Evolutionary conservation across 192 early-diverging fungal species (phyloP).

Genomic region (Backusella circina): DNA sequence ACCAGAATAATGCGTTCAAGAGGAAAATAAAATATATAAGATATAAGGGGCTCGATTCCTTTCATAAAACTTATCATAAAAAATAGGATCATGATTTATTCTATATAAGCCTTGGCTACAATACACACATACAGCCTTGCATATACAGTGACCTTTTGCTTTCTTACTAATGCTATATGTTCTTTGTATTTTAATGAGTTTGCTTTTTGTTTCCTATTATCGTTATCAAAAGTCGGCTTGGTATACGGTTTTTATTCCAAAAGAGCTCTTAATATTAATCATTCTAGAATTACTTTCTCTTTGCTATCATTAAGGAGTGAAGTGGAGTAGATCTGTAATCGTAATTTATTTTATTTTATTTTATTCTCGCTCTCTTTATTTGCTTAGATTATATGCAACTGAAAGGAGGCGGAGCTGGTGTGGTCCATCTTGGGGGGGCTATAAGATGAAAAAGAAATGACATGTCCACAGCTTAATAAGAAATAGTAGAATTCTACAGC

Average conservation of each 20-base stretch:
- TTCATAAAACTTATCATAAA: neutral
- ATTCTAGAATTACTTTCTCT: neutral
- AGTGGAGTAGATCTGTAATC: neutral
- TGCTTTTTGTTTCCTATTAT: neutral
- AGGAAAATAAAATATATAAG: neutral
- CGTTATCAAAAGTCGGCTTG: neutral
- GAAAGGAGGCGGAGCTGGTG: neutral
- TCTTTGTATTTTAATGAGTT: neutral
- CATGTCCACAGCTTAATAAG: neutral
- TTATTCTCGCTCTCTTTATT: neutral
- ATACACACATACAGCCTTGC: neutral
- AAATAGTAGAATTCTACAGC: neutral
- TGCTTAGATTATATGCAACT: neutral
- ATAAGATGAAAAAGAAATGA: neutral
- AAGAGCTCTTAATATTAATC: neutral
- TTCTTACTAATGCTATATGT: neutral
- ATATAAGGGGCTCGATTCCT: neutral
- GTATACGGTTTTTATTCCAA: neutral
- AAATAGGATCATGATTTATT: neutral
- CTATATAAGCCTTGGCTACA: neutral
- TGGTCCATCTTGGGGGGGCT: neutral
- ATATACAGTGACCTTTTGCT: neutral
- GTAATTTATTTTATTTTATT: neutral
- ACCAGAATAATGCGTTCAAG: neutral
- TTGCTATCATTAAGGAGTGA: neutral